A percentile compares a stretch with the other conserved stretches of the same genome.
phyloP scores from a whole-genome alignment of 768 basidiomycete genomes.

The Tylopilus balloui region DNA sequence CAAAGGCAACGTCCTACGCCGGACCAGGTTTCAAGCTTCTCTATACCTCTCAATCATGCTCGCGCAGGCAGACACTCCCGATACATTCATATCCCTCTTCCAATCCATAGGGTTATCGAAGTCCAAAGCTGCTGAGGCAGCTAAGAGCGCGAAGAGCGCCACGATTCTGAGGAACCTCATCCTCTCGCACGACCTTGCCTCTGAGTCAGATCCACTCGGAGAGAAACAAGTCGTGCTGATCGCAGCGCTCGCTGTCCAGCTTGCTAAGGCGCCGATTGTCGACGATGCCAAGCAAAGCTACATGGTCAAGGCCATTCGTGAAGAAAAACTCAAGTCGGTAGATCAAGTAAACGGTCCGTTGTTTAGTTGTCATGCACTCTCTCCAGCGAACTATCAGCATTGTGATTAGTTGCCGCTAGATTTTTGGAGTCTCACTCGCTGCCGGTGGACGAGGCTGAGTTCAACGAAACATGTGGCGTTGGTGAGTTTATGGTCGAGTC shows the following conservation, averaged over 20 bases:
- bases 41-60: constrained; percentile 8
- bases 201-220: constrained; percentile 42
- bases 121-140: constrained; percentile 76
- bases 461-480: constrained; percentile 79
- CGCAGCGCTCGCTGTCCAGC: constrained; percentile 58
- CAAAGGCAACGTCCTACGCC: background rate
- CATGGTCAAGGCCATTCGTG: constrained; percentile 63
- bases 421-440: constrained; percentile 58
- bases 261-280: constrained; percentile 51
- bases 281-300: constrained; percentile 54
- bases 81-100: constrained; percentile 45
- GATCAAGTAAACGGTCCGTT: constrained; percentile 85
- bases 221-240: constrained; percentile 76
- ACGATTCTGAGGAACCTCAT: constrained; percentile 66
- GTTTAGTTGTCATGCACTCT: background rate
- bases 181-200: constrained; percentile 45
- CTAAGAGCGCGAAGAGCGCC: constrained; percentile 76
- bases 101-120: constrained; percentile 71
- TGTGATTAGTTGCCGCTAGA: constrained; percentile 51
- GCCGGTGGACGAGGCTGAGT: constrained; percentile 64
- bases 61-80: constrained; percentile 10
- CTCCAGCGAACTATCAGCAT: constrained; percentile 3
- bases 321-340: constrained; percentile 65
- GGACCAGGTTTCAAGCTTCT: background rate
- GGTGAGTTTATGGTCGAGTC: constrained; percentile 52